These are phyloP conservation scores for Neoboletus magnificus DNA, from an alignment of 768 basidiomycete species.

Conservation along the genomic window DNA sequence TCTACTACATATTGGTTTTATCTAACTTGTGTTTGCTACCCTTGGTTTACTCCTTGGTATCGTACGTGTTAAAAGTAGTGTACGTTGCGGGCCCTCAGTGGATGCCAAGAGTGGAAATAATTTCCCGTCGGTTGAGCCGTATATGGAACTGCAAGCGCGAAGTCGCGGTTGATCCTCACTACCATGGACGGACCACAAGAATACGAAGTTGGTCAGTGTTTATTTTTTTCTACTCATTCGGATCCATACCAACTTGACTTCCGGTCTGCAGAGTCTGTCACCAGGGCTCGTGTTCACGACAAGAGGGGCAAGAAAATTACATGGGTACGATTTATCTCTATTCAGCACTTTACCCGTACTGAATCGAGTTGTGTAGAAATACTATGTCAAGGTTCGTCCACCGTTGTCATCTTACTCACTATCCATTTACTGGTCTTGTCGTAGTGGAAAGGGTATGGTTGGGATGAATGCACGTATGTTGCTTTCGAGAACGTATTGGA, in stretches of 20 bases:
- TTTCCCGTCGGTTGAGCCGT: slow-evolving; percentile 11
- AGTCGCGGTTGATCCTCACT: slow-evolving; percentile 6
- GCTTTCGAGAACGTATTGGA: not conserved
- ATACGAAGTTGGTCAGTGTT: slow-evolving; percentile 65
- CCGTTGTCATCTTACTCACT: not conserved
- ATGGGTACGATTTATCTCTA: slow-evolving; percentile 43
- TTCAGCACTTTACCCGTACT: slow-evolving; percentile 5
- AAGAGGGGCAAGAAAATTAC: slow-evolving; percentile 43
- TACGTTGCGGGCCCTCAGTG: not conserved
- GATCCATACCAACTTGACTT: not conserved
- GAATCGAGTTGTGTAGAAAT: slow-evolving; percentile 41
- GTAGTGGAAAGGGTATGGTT: slow-evolving; percentile 61
- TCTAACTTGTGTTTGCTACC: not conserved
- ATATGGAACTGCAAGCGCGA: not conserved
- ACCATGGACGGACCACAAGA: slow-evolving; percentile 42
- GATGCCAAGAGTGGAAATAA: slow-evolving; percentile 15
- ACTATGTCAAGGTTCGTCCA: slow-evolving; percentile 52
- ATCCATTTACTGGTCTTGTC: slow-evolving; percentile 3
- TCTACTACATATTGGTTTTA: slow-evolving; percentile 4
- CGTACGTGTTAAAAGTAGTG: slow-evolving; percentile 9
- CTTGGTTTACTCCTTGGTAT: not conserved
- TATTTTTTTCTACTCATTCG: not conserved
- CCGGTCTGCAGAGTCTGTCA: slow-evolving; percentile 45
- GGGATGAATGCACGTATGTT: slow-evolving; percentile 57
- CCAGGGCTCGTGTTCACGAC: slow-evolving; percentile 48